These are phyloP conservation scores for Psophocarpus tetragonolobus DNA, from an alignment of 306 rosid species.

Conservation along the genomic window DNA sequence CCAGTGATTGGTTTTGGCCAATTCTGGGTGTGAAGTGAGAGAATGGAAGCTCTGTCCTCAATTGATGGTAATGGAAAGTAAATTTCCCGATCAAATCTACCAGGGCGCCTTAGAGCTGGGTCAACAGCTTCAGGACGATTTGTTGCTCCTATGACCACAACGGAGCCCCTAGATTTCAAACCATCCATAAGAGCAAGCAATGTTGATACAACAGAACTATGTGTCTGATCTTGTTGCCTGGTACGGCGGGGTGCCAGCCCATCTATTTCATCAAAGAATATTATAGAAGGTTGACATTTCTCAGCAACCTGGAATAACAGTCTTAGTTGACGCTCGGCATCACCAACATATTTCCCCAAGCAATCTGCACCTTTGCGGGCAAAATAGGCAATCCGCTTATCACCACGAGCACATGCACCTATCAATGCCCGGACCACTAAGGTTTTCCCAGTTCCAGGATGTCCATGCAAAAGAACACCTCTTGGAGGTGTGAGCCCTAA, in stretches of 20 bases:
- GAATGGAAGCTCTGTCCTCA: slow-evolving; percentile 94
- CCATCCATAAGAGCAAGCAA: slow-evolving; percentile 97
- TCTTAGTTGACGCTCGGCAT: slow-evolving; percentile 97
- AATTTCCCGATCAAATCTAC: slow-evolving; percentile 95
- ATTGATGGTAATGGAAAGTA: slow-evolving; percentile 92
- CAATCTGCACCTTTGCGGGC: slow-evolving; percentile 99
- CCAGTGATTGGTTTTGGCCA: slow-evolving; percentile 93
- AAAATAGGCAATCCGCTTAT: slow-evolving; percentile 90
- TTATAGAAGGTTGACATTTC: slow-evolving; percentile 94
- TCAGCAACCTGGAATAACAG: slow-evolving; percentile 98
- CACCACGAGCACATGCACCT: slow-evolving; percentile 97
- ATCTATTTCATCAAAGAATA: slow-evolving; percentile 98
- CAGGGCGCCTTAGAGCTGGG: slow-evolving; percentile 94
- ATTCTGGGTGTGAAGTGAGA: slow-evolving; percentile 89
- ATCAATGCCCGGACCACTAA: slow-evolving; percentile 89
- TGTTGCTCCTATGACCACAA: slow-evolving; percentile 96
- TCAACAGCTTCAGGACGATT: slow-evolving; percentile 98
- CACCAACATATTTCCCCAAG: slow-evolving; percentile 97
- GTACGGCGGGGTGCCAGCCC: slow-evolving; percentile 94
- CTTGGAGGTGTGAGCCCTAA: slow-evolving; percentile 95
- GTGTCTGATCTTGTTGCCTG: slow-evolving; percentile 97
- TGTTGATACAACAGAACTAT: slow-evolving; percentile 97
- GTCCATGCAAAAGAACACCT: slow-evolving; percentile 95
- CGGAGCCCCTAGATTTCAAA: slow-evolving; percentile 94
- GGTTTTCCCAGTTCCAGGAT: slow-evolving; percentile 99